Evolutionary conservation across 2,329 filamentous ascomycete genomes (phyloP), one percentile per base, ranked within the genome.

Genomic region (Ciborinia camelliae): DNA sequence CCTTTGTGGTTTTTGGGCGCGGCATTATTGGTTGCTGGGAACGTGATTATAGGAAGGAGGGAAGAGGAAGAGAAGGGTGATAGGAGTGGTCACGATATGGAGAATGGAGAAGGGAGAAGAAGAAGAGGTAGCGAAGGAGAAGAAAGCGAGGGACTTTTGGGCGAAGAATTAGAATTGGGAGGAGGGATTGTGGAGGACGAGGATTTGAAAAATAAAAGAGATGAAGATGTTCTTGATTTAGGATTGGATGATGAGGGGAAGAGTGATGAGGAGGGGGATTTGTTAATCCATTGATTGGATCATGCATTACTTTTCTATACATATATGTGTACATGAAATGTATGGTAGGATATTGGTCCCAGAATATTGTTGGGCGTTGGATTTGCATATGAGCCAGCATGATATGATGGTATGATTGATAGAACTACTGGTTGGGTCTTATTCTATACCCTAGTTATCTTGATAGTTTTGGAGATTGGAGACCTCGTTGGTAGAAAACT

Each of bases 1-100:
- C 86, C 84, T 12, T 77, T 92, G 48, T 94, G 90, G 90, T 93
- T 89, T 86, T 77, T 86, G 6, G 90, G 90, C 15, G 90, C 90
- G 0, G 79, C 84, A 4, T 77, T 93, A 72, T 79, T 94, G 12
- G 87, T 93, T 1, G 88, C 84, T 0, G 90, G 90, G 2, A 92
- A 90, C 69, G 89, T 94, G 51, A 87, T 94, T 66, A 89, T 93
- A 68, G 90, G 90, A 3, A 81, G 84, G 63, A 85, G 90, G 71
- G 87, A 90, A 65, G 87, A 87, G 72, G 71, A 71, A 26, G 74
- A 75, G 47, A 67, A 67, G 9, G 70, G 5, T 9, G 67, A 63
- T n/a, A 60, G 58, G 18, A 62, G 15, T 15, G 67, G 64, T 45
- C 30, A 59, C n/a, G 67, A 59, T 53, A 47, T 65, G 32, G 55